Evolutionary conservation across 2,329 filamentous ascomycete species (phyloP), one percentile per base, ranked within the genome.

Genomic region (Colletotrichum navitas): DNA sequence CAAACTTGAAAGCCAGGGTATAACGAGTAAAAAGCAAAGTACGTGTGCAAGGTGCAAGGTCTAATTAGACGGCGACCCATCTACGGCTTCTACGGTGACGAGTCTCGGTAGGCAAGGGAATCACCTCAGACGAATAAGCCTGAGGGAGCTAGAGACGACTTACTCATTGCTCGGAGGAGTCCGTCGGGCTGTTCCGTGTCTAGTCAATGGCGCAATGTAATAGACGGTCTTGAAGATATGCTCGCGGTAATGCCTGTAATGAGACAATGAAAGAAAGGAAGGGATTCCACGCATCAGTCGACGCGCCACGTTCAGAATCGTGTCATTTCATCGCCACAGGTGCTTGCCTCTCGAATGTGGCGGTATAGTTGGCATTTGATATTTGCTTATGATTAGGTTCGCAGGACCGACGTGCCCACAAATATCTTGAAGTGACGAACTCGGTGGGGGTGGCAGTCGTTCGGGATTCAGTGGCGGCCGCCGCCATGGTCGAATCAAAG

Each of bases 61-160:
- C 34, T 47, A 24, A 24, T 47, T 41, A n/a, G 54, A 39, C n/a
- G 34, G 34, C 34, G 54, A 26, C 32, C 34, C 34, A 36, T 56
- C 34, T n/a, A 34, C 51, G 29, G 34, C 32, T 39, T 39, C n/a
- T 45, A 14, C 18, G 21, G 34, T 54, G n/a, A 39, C 24, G 52
- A 59, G 58, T 65, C 51, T 49, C 36, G 21, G 56, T 29, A 62
- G 29, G 18, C 39, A 60, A 29, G 29, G n/a, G 24, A 39, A 29
- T 18, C 49, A 70, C 29, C 58, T 71, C 65, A 54, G 68, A 71
- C 68, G 65, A 71, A 63, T 54, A 39, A 68, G 32, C 59, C 52
- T 68, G 26, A 63, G 47, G 54, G 52, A 47, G 18, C 65, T 65
- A 59, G 59, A 45, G 24, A 59, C 65, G 59, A 26, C 41, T 34